Percentiles rank a stretch among this genome's conserved stretches.
phyloP scores from a whole-genome alignment of 371 early-diverging fungal genomes.

The Mucor plumbeus region DNA sequence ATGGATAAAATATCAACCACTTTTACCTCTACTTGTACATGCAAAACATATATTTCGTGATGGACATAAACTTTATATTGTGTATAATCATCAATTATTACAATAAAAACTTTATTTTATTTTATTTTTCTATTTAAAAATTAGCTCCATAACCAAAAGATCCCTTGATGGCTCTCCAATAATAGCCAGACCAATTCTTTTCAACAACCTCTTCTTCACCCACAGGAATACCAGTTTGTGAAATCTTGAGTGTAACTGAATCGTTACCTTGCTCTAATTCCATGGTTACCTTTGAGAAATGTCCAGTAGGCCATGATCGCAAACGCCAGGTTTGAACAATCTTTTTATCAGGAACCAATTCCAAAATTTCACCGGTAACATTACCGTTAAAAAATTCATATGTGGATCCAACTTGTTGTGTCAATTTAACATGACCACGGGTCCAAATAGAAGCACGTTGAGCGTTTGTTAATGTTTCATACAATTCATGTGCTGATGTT shows the following conservation, averaged over 20 bases:
- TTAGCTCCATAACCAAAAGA: slow-evolving; percentile 78
- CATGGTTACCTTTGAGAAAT: slow-evolving; percentile 83
- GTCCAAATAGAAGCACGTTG: slow-evolving; percentile 85
- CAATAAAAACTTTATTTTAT: slow-evolving; percentile 13
- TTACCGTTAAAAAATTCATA: slow-evolving; percentile 89
- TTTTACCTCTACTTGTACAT: slow-evolving; percentile 6
- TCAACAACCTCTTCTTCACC: slow-evolving; percentile 85
- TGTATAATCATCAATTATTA: slow-evolving; percentile 4
- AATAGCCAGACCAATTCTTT: slow-evolving; percentile 91
- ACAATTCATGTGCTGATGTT: slow-evolving; percentile 87
- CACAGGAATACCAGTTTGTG: slow-evolving; percentile 88
- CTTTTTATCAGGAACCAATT: slow-evolving; percentile 75
- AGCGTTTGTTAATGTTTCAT: slow-evolving; percentile 77
- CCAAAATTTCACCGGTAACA: slow-evolving; percentile 81
- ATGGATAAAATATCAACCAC: slow-evolving; percentile 3
- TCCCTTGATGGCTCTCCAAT: slow-evolving; percentile 93
- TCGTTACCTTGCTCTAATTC: slow-evolving; percentile 75
- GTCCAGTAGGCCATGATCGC: slow-evolving; percentile 84
- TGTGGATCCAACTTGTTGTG: slow-evolving; percentile 56
- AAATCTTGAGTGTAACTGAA: slow-evolving; percentile 72
- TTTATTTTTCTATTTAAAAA: slow-evolving; percentile 34
- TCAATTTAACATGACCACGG: slow-evolving; percentile 66
- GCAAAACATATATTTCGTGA: slow-evolving; percentile 13
- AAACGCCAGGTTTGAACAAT: slow-evolving; percentile 90
- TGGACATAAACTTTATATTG: slow-evolving; percentile 19